Percentiles rank a stretch among this genome's conserved stretches.
phyloP scores from a whole-genome alignment of 2,329 filamentous ascomycete species.

The Aspergillus ochraceoroseus region DNA sequence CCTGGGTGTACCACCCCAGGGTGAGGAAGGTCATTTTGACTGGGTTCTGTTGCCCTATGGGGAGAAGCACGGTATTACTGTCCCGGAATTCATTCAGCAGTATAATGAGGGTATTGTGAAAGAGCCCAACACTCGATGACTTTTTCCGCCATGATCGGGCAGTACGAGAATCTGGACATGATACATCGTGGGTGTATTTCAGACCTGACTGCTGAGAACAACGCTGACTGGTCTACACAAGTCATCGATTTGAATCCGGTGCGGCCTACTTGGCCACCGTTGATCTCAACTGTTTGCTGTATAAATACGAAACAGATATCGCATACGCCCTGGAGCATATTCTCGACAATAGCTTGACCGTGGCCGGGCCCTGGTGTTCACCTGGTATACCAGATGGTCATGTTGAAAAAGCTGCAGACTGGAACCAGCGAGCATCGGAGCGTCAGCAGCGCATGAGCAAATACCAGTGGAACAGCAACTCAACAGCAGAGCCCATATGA shows the following conservation, averaged over 20 bases:
- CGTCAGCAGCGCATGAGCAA: neutral
- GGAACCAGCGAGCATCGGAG: neutral
- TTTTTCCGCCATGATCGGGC: slow-evolving; percentile 3
- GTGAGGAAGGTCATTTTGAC: slow-evolving; percentile 2
- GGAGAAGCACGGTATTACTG: neutral
- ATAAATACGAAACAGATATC: slow-evolving; percentile 4
- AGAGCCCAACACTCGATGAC: neutral
- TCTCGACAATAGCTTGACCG: neutral
- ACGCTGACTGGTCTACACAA: too few species aligned
- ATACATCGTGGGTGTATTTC: slow-evolving; percentile 1
- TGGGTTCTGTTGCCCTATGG: neutral
- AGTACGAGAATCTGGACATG: slow-evolving; percentile 1
- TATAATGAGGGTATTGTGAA: neutral
- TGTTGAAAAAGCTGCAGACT: neutral
- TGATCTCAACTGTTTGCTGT: slow-evolving; percentile 3
- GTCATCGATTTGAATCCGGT: neutral
- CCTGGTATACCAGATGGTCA: neutral
- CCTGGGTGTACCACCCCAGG: neutral
- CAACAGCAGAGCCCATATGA: slow-evolving; percentile 1
- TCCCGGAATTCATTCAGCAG: neutral
- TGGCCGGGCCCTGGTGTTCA: neutral
- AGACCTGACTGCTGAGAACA: neutral
- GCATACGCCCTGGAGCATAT: neutral
- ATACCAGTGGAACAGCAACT: neutral
- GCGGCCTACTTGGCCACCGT: slow-evolving; percentile 1